Conservation (phyloP, 2,329 filamentous ascomycete genomes). For the Bipolaris cookei region DNA sequence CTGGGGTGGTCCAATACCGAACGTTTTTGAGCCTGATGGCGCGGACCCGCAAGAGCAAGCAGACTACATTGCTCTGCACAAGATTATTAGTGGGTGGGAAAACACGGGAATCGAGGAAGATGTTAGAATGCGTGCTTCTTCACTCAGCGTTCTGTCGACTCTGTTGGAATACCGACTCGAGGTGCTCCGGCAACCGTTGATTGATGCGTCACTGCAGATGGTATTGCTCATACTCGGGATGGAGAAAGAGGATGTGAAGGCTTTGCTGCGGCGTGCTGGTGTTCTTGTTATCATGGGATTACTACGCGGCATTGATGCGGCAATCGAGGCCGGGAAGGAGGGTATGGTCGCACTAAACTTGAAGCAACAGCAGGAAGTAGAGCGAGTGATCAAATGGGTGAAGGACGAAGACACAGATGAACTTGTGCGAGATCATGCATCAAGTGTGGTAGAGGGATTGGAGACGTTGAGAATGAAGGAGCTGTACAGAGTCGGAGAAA, state of each 20-base stretch:
- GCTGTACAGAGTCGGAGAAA: constrained; percentile 52
- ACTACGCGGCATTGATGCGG: constrained; percentile 64
- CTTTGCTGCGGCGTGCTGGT: constrained; percentile 70
- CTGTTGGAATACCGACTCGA: constrained; percentile 62
- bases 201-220: constrained; percentile 64
- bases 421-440: constrained; percentile 70
- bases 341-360: constrained; percentile 61
- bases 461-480: constrained; percentile 65
- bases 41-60: constrained; percentile 40
- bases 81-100: constrained; percentile 72
- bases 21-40: constrained; percentile 40
- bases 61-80: constrained; percentile 57
- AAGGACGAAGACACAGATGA: constrained; percentile 70
- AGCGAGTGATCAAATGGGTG: constrained; percentile 68
- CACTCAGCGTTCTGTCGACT: constrained; percentile 68
- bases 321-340: constrained; percentile 46
- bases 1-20: constrained; percentile 60
- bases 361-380: constrained; percentile 66
- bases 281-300: constrained; percentile 68
- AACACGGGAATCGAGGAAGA: constrained; percentile 70
- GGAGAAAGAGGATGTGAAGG: constrained; percentile 65
- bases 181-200: constrained; percentile 49
- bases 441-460: constrained; percentile 70
- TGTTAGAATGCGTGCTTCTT: constrained; percentile 71
- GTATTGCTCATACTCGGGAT: constrained; percentile 67